Base-by-base conservation (phyloP, 2,329 filamentous ascomycete genomes). In the Diaporthe nobilis region DNA sequence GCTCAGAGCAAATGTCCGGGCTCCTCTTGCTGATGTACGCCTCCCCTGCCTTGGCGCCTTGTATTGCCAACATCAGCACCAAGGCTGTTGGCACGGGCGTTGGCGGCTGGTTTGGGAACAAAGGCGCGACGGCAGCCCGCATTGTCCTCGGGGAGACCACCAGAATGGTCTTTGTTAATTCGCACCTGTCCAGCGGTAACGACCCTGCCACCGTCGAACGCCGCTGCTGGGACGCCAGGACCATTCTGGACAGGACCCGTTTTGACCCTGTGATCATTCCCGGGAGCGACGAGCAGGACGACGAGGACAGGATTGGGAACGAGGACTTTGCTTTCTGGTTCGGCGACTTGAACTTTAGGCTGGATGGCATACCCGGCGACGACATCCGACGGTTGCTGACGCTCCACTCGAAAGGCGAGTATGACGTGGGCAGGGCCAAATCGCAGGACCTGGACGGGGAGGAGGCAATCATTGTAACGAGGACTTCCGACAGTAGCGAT, bases 261-360 rank as follows among this genome's bases (percentile, higher is more conserved):
- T 98, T 98, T 80, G 91, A 94, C 9, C 92, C 95, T 0, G 90
- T 97, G 9, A 87, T 87, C 53, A 90, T 93, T 75, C 87, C 89
- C 0, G 92, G 94, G 12, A 91, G 93, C 8, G 76, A 73, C 34
- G 86, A 90, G 2, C 88, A 92, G 51, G 91, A 92, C n/a, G 91
- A 93, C 31, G 86, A 88, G 0, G 92, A 94, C 71, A 90, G 87
- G 49, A 93, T 99, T 78, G 96, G 95, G 1, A 94, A 97, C 53
- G 96, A 98, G 78, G 97, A 99, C 81, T 95, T 98, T 85, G 92
- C 93, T 0, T 98, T 99, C 81, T 98, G 96, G 95, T 94, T 98
- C 81, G 97, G 97, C 9, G 97, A 99, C 83, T 88, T 99, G 57
- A 99, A 99, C 82, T 99, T 98, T 82, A 92, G 97, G 44, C 88